phyloP scores from a whole-genome alignment of 768 basidiomycete genomes.

The Nidula microcarpa region DNA sequence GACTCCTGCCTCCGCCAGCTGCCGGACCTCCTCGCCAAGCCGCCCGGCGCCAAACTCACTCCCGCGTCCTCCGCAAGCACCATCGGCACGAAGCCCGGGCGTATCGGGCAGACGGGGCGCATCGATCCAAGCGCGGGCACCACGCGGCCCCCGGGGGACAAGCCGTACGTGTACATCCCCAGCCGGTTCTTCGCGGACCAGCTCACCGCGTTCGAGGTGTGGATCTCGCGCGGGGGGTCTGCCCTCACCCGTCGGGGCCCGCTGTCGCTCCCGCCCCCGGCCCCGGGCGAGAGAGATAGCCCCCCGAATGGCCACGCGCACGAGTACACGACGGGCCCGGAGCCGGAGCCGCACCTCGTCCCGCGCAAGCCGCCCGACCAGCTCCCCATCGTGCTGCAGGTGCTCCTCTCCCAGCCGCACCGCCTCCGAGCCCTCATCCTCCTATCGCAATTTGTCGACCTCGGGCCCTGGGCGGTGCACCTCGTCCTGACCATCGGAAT shows the following conservation, averaged over 20 bases:
- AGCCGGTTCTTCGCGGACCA: slow-evolving; percentile 96
- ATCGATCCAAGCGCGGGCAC: slow-evolving; percentile 18
- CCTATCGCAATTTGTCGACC: slow-evolving; percentile 94
- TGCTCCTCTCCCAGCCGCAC: slow-evolving; percentile 93
- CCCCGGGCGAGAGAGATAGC: slow-evolving; percentile 25
- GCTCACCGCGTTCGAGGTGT: slow-evolving; percentile 95
- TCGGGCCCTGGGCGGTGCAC: slow-evolving; percentile 98
- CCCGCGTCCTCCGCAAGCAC: slow-evolving; percentile 11
- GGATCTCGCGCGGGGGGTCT: slow-evolving; percentile 93
- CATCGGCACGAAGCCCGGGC: slow-evolving; percentile 33
- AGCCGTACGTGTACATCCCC: slow-evolving; percentile 71
- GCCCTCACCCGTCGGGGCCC: slow-evolving; percentile 78
- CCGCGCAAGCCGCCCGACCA: slow-evolving; percentile 95
- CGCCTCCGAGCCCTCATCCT: slow-evolving; percentile 93
- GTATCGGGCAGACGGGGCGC: slow-evolving; percentile 28
- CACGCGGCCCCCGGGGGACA: slow-evolving; percentile 25
- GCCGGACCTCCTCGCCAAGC: slow-evolving; percentile 68
- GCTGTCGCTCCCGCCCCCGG: slow-evolving; percentile 59
- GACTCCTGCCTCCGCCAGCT: slow-evolving; percentile 92
- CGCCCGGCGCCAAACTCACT: slow-evolving; percentile 1
- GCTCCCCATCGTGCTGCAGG: slow-evolving; percentile 95
- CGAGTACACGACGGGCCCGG: slow-evolving; percentile 10
- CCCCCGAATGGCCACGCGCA: background rate
- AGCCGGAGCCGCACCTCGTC: slow-evolving; percentile 49
- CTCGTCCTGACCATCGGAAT: slow-evolving; percentile 95